These are phyloP conservation scores for Sarcocystis neurona DNA, from an alignment of 169 alveolate genomes.

Conservation along the genomic window DNA sequence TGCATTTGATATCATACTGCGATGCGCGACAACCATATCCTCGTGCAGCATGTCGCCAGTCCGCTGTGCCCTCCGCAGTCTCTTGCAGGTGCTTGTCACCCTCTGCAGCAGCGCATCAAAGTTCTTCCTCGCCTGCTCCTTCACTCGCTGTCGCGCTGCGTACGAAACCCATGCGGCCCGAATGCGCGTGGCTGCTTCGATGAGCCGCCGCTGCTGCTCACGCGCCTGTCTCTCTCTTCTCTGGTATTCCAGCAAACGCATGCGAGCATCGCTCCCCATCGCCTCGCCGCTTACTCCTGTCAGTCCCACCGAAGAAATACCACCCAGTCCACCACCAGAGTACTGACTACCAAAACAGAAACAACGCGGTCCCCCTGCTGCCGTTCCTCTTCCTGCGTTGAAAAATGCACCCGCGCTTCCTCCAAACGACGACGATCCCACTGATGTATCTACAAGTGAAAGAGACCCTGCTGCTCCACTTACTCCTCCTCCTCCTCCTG, in stretches of 20 bases:
- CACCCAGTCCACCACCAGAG: too few species aligned
- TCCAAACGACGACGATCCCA: too few species aligned
- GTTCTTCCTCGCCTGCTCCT: not conserved
- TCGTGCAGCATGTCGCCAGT: not conserved
- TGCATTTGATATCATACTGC: not conserved
- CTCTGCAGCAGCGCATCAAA: not conserved
- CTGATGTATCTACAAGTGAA: too few species aligned
- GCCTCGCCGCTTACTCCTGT: too few species aligned
- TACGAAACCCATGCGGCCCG: not conserved
- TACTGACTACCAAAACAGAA: too few species aligned
- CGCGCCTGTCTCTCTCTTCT: constrained; percentile 19
- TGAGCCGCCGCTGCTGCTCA: not conserved
- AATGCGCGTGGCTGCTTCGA: not conserved
- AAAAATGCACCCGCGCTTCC: too few species aligned
- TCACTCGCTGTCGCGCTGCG: not conserved
- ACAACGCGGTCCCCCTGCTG: too few species aligned
- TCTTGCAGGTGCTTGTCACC: not conserved
- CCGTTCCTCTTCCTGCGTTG: too few species aligned
- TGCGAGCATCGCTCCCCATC: too few species aligned
- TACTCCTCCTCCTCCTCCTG: too few species aligned
- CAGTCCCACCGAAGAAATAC: too few species aligned
- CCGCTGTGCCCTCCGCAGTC: not conserved
- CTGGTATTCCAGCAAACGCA: constrained; percentile 3
- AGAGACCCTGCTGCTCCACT: too few species aligned
- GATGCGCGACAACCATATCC: not conserved